These are phyloP conservation scores for Spergularia bocconei DNA, from an alignment of 148 eudicot species.

Conservation along the genomic window DNA sequence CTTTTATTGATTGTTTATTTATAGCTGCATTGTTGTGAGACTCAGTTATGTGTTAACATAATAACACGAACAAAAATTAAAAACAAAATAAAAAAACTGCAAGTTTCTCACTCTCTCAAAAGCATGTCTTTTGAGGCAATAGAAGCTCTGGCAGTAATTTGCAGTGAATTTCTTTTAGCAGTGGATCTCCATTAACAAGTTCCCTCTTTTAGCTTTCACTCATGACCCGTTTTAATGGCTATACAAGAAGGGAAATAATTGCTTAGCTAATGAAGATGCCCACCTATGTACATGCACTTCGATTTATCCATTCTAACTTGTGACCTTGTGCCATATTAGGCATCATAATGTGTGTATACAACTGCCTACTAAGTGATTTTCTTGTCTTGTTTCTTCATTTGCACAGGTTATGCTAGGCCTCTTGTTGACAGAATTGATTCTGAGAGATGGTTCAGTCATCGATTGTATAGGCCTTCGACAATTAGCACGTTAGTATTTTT, in stretches of 20 bases:
- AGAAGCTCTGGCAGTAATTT: neutral
- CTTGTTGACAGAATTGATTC: conserved; percentile 87
- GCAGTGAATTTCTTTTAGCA: neutral
- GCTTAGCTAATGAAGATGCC: neutral
- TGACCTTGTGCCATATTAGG: neutral
- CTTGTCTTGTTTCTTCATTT: conserved; percentile 5
- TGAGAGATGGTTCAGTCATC: conserved; percentile 51
- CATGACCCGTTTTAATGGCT: neutral
- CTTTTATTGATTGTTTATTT: neutral
- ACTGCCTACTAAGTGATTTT: neutral
- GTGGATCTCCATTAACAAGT: neutral
- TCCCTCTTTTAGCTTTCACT: neutral
- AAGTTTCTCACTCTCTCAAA: neutral
- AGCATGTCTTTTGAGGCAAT: neutral
- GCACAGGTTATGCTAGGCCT: conserved; percentile 89
- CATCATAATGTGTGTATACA: neutral
- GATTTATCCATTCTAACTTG: neutral
- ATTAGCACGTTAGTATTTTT: conserved; percentile 73
- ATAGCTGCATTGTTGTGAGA: neutral
- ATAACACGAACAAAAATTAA: neutral
- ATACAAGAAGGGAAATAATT: neutral
- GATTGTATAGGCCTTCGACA: conserved; percentile 84
- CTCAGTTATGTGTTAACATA: neutral
- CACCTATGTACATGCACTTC: neutral
- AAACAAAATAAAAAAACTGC: neutral